A percentile compares a stretch with the other conserved stretches of the same genome.
These are phyloP conservation scores for Colletotrichum gigasporum DNA, from an alignment of 2,329 filamentous ascomycete genomes.

Conservation along the genomic window DNA sequence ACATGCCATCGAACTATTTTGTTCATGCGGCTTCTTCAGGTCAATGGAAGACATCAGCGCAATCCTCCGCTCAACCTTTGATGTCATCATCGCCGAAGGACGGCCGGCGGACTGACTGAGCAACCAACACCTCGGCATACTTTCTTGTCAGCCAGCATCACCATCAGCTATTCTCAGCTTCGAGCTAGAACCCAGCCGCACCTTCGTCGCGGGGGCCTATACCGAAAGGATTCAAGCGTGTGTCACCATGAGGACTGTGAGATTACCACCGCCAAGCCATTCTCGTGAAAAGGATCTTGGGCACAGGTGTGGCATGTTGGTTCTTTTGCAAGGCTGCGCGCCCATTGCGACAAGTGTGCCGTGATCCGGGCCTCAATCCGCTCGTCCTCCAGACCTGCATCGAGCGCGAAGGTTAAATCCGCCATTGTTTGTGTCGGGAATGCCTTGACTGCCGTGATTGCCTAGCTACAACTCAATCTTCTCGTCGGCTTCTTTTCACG, in stretches of 20 bases:
- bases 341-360: too few relatives aligned
- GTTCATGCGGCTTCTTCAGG: constrained; percentile 7
- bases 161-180: too few relatives aligned
- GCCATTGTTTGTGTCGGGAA: background rate
- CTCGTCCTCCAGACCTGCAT: background rate
- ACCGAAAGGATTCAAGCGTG: background rate
- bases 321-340: too few relatives aligned
- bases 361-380: background rate
- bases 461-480: background rate
- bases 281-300: background rate
- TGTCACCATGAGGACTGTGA: too few relatives aligned
- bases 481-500: too few relatives aligned
- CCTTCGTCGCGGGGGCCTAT: background rate
- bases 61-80: background rate
- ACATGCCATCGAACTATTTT: constrained; percentile 19
- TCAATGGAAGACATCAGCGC: constrained; percentile 9
- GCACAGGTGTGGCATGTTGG: background rate
- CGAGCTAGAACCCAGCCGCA: background rate
- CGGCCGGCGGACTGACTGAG: background rate
- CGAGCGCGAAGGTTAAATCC: too few relatives aligned
- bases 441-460: background rate
- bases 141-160: too few relatives aligned
- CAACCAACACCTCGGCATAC: background rate
- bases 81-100: constrained; percentile 21
- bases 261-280: background rate